These are phyloP conservation scores for Fusarium sp. DNA, from an alignment of 2,329 filamentous ascomycete species.

Conservation along the genomic window DNA sequence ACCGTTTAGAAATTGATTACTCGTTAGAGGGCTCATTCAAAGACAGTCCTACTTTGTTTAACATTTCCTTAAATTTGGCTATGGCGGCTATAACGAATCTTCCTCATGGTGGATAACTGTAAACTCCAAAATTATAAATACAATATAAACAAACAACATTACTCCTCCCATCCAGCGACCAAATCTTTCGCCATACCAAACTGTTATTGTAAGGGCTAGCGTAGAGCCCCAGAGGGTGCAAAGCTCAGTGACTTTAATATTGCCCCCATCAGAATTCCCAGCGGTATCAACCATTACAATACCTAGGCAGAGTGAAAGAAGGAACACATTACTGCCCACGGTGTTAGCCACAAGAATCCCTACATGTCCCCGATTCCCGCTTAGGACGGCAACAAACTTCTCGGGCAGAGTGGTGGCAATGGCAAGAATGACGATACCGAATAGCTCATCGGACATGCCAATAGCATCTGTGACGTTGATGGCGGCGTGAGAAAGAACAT, in stretches of 20 bases:
- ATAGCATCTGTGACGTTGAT: not conserved
- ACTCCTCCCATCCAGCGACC: not conserved
- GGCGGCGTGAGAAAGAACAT: not conserved
- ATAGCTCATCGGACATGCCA: not conserved
- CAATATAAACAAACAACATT: not conserved
- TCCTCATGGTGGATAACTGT: rapidly evolving
- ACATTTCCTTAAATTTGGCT: rapidly evolving
- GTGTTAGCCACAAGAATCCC: not conserved
- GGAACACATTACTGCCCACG: not conserved
- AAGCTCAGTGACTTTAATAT: rapidly evolving
- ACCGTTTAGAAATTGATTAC: not conserved
- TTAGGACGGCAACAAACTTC: not conserved
- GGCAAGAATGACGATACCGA: not conserved
- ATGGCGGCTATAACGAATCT: rapidly evolving
- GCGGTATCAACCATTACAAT: not conserved
- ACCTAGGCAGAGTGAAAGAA: not conserved
- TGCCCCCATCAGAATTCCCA: not conserved
- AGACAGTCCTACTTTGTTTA: not conserved
- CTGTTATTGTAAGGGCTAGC: rapidly evolving
- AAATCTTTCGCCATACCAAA: not conserved
- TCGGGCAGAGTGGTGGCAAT: not conserved
- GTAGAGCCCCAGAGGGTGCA: not conserved
- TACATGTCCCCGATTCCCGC: not conserved
- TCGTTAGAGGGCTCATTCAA: too few relatives aligned
- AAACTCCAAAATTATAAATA: not conserved